Percentiles rank a stretch among this genome's conserved stretches.
phyloP scores from a whole-genome alignment of 768 basidiomycete genomes.

The Phanerochaete sordida region DNA sequence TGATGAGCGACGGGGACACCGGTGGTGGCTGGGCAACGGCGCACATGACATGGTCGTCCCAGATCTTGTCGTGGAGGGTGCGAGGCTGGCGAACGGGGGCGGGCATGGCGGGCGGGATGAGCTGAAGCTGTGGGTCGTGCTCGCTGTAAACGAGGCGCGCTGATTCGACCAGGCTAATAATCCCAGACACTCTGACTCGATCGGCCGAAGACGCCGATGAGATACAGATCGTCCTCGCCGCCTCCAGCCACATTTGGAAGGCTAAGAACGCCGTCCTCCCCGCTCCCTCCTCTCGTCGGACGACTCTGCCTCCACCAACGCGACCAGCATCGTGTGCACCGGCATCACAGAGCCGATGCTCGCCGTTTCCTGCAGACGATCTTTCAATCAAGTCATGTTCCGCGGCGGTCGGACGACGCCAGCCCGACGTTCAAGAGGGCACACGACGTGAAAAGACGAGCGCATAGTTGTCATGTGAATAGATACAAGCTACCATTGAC shows the following conservation, averaged over 20 bases:
- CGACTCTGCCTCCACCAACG: no score
- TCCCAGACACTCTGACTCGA: constrained; percentile 3
- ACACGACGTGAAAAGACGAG: no score
- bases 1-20: neutral
- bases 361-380: neutral
- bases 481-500: no score
- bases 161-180: constrained; percentile 11
- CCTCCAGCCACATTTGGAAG: neutral
- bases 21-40: constrained; percentile 22
- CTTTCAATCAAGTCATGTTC: neutral
- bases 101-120: constrained; percentile 40
- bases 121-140: neutral
- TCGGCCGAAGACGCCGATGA: constrained; percentile 5
- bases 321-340: no score
- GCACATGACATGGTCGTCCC: constrained; percentile 94
- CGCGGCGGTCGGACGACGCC: no score
- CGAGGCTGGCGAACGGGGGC: constrained; percentile 59
- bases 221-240: neutral
- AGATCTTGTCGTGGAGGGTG: constrained; percentile 97
- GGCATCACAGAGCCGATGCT: neutral
- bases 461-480: no score
- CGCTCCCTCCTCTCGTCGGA: no score
- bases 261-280: neutral
- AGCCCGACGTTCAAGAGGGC: no score
- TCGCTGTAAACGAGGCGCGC: constrained; percentile 1